Conservation (phyloP, 306 rosid species). For the Oxytropis ochrocephala region DNA sequence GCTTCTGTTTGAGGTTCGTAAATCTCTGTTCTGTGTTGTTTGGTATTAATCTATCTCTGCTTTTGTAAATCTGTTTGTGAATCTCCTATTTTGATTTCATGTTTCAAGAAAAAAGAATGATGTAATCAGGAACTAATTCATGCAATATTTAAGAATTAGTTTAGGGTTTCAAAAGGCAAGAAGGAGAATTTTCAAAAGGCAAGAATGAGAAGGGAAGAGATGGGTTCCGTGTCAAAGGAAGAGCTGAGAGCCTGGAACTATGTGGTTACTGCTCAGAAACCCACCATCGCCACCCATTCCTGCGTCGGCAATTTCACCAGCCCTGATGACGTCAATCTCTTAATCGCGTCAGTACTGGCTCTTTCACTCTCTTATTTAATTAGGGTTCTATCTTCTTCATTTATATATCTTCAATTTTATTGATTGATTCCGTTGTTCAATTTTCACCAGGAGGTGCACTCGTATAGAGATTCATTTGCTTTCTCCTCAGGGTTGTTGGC, state of each 20-base stretch:
- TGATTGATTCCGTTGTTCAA: not conserved
- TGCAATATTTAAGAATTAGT: no score
- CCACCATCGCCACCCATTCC: slow-evolving; percentile 85
- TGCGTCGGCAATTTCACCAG: slow-evolving; percentile 94
- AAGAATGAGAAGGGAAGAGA: not conserved
- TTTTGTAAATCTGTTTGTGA: no score
- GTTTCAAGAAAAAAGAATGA: no score
- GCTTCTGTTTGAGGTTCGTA: no score
- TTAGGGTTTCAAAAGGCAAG: no score
- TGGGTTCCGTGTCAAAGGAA: no score
- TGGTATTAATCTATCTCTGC: no score
- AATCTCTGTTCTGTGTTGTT: no score
- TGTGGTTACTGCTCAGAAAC: slow-evolving; percentile 92
- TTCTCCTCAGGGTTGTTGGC: slow-evolving; percentile 74
- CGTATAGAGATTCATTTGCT: slow-evolving; percentile 76
- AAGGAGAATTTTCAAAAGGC: no score
- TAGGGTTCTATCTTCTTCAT: slow-evolving; percentile 20
- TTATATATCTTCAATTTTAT: not conserved
- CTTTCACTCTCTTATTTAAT: not conserved
- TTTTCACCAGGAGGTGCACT: slow-evolving; percentile 70
- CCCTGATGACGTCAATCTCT: slow-evolving; percentile 84
- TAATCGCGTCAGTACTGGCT: slow-evolving; percentile 43
- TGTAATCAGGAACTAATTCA: no score
- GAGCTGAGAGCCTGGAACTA: slow-evolving; percentile 91
- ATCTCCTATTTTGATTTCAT: no score